Conservation (phyloP, 1,284 basidiomycete genomes). For the Pseudozyma pruni region DNA sequence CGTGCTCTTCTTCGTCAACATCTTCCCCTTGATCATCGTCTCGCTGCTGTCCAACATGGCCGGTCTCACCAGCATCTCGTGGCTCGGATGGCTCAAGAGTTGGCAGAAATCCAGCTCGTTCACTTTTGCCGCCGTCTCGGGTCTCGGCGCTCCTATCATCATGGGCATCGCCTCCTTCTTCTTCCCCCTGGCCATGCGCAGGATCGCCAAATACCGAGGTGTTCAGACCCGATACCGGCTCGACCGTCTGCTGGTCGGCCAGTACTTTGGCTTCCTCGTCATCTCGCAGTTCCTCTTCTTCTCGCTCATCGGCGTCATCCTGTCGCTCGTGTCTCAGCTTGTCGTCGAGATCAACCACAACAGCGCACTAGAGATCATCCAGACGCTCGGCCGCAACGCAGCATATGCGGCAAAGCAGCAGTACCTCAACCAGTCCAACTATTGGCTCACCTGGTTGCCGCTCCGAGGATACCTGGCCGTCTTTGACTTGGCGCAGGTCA, state of each 20-base stretch:
- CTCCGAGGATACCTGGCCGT: constrained; percentile 91
- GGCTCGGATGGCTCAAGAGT: constrained; percentile 47
- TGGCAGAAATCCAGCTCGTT: constrained; percentile 50
- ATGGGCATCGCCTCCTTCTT: constrained; percentile 57
- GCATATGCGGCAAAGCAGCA: constrained; percentile 55
- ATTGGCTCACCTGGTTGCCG: constrained; percentile 67
- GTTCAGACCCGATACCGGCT: constrained; percentile 57
- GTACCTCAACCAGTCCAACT: constrained; percentile 62
- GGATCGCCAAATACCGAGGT: constrained; percentile 64
- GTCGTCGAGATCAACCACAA: constrained; percentile 48
- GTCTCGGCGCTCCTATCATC: constrained; percentile 62
- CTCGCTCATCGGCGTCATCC: constrained; percentile 62
- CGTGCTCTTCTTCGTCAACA: constrained; percentile 62
- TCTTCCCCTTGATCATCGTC: constrained; percentile 58
- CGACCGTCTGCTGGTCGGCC: constrained; percentile 54
- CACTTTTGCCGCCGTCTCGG: constrained; percentile 61
- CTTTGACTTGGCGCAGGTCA: constrained; percentile 93
- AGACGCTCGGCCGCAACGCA: constrained; percentile 40
- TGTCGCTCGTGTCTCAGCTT: constrained; percentile 54
- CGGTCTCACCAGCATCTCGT: constrained; percentile 45
- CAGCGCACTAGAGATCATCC: constrained; percentile 39
- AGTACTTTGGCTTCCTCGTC: constrained; percentile 65
- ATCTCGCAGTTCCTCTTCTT: constrained; percentile 66
- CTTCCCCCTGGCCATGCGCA: constrained; percentile 62
- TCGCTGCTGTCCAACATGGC: constrained; percentile 63